Evolutionary conservation across 768 basidiomycete genomes (phyloP).

Genomic region (Lyophyllum shimeji): DNA sequence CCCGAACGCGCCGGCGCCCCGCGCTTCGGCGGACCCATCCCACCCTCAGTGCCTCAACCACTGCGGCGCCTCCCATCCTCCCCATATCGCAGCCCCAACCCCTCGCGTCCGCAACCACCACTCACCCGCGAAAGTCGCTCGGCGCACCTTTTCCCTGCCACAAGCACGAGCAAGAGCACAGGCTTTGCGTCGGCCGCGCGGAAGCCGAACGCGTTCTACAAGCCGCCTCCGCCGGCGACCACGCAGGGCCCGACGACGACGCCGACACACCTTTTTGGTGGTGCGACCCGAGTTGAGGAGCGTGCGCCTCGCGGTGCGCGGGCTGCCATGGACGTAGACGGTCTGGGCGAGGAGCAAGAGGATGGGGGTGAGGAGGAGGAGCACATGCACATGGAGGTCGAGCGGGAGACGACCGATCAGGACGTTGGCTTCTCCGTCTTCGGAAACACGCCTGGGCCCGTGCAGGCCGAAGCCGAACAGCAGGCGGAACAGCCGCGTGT

Average conservation of each 20-base stretch:
- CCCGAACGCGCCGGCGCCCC: constrained; percentile 28
- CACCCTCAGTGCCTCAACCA: constrained; percentile 12
- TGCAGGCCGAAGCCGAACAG: constrained; percentile 9
- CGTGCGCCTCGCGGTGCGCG: background rate
- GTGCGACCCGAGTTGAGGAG: background rate
- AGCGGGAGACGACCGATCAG: constrained; percentile 10
- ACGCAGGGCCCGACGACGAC: constrained; percentile 29
- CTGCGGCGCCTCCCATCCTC: constrained; percentile 15
- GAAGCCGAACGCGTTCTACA: constrained; percentile 67
- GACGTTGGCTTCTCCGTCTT: constrained; percentile 24
- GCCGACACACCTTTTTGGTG: constrained; percentile 29
- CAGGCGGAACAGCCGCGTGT: constrained; percentile 11
- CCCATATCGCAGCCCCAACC: constrained; percentile 11
- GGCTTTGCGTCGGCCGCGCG: constrained; percentile 51
- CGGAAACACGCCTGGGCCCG: constrained; percentile 17
- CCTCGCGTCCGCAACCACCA: constrained; percentile 5
- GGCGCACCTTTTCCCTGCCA: background rate
- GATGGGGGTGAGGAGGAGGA: background rate
- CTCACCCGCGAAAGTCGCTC: background rate
- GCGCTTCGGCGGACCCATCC: constrained; percentile 32
- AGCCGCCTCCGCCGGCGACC: constrained; percentile 38
- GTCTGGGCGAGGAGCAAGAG: background rate
- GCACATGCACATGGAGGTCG: constrained; percentile 20
- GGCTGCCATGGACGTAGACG: constrained; percentile 5
- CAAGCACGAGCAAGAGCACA: background rate